A percentile compares a stretch with the other conserved stretches of the same genome.
These are phyloP conservation scores for Glycyrrhiza uralensis DNA, from an alignment of 306 rosid genomes.

Conservation along the genomic window DNA sequence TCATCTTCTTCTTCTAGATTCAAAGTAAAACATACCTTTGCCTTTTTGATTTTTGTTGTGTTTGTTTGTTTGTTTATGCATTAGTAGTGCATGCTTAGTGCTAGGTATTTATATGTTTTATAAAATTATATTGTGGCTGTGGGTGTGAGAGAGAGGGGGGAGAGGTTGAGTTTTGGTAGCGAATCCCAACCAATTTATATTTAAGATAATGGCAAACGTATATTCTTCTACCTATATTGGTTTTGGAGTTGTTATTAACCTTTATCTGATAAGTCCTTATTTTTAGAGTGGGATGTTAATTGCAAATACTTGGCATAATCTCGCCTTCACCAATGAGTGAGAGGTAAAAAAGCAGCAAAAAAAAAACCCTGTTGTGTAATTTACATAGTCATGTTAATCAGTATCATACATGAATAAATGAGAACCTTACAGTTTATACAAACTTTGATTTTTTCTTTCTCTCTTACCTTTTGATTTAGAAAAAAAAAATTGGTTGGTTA, in stretches of 20 bases:
- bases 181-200: background rate
- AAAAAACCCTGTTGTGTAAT: no score
- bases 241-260: background rate
- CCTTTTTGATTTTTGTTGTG: constrained; percentile 7
- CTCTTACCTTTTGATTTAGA: no score
- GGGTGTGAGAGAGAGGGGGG: background rate
- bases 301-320: no score
- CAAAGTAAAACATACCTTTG: background rate
- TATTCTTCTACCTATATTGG: background rate
- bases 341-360: background rate
- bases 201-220: background rate
- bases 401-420: no score
- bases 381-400: no score
- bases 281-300: no score
- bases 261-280: background rate
- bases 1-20: background rate
- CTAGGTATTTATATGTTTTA: background rate
- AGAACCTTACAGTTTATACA: no score
- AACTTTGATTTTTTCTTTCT: no score
- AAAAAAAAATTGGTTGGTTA: background rate
- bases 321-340: background rate
- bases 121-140: background rate
- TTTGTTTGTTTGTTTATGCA: constrained; percentile 13
- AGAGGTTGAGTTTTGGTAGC: background rate
- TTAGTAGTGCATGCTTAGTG: background rate